Evolutionary conservation across 2,329 filamentous ascomycete species (phyloP).

Genomic region (Claviceps arundinis): DNA sequence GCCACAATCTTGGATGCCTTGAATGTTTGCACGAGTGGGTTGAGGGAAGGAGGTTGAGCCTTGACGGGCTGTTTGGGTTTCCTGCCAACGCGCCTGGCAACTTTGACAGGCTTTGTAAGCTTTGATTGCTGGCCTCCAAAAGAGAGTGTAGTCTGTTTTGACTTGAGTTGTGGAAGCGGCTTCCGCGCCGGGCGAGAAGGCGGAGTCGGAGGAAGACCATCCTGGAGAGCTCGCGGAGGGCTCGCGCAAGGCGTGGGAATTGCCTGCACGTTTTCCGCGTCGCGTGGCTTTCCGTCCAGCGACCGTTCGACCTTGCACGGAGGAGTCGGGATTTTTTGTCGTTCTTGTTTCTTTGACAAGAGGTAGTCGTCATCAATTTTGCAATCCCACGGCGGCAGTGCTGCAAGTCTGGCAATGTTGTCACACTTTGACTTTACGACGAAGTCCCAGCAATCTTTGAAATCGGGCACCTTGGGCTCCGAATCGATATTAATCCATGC

Average conservation of each 20-base stretch:
- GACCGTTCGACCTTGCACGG: conserved; percentile 10
- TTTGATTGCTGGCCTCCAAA: conserved; percentile 21
- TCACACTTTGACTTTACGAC: conserved; percentile 81
- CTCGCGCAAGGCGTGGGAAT: conserved; percentile 47
- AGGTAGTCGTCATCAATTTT: conserved; percentile 38
- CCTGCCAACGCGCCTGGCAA: conserved; percentile 18
- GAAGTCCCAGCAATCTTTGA: conserved; percentile 88
- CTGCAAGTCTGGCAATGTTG: conserved; percentile 63
- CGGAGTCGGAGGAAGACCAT: background rate
- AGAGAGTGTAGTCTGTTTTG: conserved; percentile 39
- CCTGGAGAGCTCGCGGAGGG: conserved; percentile 29
- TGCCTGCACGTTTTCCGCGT: conserved; percentile 29
- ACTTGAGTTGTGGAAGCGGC: conserved; percentile 27
- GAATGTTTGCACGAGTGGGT: conserved; percentile 27
- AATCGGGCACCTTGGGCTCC: conserved; percentile 67
- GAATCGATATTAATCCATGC: conserved; percentile 91
- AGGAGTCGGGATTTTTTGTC: conserved; percentile 21
- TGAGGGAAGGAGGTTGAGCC: conserved; percentile 24
- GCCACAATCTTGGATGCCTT: conserved; percentile 28
- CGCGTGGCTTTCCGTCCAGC: conserved; percentile 23
- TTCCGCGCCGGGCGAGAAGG: conserved; percentile 37
- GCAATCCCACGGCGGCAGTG: conserved; percentile 44
- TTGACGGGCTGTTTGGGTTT: conserved; percentile 22
- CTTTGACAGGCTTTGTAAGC: conserved; percentile 11
- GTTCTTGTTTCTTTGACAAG: conserved; percentile 31